A percentile compares a stretch with the other conserved stretches of the same genome.
Conservation (phyloP, 495 filamentous ascomycete species). For the Aspergillus steynii region DNA sequence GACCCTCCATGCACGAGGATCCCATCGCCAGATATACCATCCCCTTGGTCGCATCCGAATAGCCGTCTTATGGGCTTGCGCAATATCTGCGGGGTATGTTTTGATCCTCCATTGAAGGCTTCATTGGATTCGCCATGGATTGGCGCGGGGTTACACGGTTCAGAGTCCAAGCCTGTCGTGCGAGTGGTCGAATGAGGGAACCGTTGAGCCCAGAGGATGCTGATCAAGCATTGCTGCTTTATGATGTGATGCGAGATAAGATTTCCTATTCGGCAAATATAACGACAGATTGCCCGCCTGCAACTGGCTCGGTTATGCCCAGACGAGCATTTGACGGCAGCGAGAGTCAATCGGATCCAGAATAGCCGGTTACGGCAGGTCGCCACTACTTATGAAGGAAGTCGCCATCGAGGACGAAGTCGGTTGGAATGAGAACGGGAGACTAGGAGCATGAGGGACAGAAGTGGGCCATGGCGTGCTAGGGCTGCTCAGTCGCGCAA, state of each 20-base stretch:
- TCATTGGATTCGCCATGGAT: slow-evolving; percentile 1
- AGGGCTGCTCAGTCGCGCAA: slow-evolving; percentile 19
- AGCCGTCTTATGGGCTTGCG: slow-evolving; percentile 19
- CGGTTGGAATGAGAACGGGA: background rate
- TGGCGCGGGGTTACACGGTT: slow-evolving; percentile 7
- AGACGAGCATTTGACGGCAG: background rate
- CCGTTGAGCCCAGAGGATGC: background rate
- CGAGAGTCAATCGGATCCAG: background rate
- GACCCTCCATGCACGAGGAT: background rate
- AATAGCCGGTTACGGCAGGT: background rate
- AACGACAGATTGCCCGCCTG: background rate
- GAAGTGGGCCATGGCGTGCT: slow-evolving; percentile 24
- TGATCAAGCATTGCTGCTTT: background rate
- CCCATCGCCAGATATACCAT: slow-evolving; percentile 20
- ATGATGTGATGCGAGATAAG: background rate
- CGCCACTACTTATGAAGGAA: background rate
- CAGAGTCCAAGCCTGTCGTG: background rate
- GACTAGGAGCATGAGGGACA: background rate
- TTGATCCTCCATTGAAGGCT: slow-evolving; percentile 5
- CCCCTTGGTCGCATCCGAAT: slow-evolving; percentile 15
- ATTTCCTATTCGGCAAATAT: background rate
- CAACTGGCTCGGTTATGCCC: background rate
- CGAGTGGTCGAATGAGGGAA: background rate
- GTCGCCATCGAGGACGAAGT: background rate
- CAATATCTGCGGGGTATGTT: slow-evolving; percentile 30